Base-by-base conservation (phyloP, 2,329 filamentous ascomycete genomes). In the Metarhizium guizhouense region DNA sequence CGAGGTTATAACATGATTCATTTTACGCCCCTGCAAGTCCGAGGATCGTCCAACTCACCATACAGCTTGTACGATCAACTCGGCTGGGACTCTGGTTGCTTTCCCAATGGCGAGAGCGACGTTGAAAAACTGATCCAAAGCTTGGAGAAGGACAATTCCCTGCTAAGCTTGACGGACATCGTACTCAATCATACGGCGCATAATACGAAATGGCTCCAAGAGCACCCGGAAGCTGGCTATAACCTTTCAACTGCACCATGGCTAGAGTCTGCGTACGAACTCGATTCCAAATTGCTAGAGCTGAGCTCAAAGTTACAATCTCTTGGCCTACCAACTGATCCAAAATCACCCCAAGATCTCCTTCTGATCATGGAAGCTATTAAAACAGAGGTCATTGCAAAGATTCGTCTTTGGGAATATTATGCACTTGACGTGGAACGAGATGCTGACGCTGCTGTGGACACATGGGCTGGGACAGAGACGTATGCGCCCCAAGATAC, bases 1-100 rank as follows among this genome's bases (percentile, higher is more conserved):
- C 82, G 94, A 58, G 92, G 92, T 49, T 99, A 99, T 79, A 99
- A 99, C 74, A 96, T 97, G 91, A 85, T 99, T 58, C 94, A 99
- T 71, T 99, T 99, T 70, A 96, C 94, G 2, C 94, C 94, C 10
- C 77, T 99, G 61, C 94, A 95, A 78, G 80, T 87, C 57, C 85
- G 94, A 57, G 94, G 94, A 56, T 80, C 78, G 48, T 99, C 94
- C 53, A 96, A 99, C 68, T 99, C 94, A 1, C 94, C 94, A 0
- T 99, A 97, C 77, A 99, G 94, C 70, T 83, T 99, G 64, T 96
- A 88, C 69, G 89, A 99, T 65, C 95, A 99, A 74, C 79, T 95
- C 25, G 79, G 80, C 48, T 99, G 95, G 77, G 95, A 99, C 68
- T 81, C 86, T 5, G 74, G 75, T 8, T 83, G 86, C 65, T 99